Evolutionary conservation across 495 filamentous ascomycete species (phyloP).

Genomic region (Talaromyces ruber): DNA sequence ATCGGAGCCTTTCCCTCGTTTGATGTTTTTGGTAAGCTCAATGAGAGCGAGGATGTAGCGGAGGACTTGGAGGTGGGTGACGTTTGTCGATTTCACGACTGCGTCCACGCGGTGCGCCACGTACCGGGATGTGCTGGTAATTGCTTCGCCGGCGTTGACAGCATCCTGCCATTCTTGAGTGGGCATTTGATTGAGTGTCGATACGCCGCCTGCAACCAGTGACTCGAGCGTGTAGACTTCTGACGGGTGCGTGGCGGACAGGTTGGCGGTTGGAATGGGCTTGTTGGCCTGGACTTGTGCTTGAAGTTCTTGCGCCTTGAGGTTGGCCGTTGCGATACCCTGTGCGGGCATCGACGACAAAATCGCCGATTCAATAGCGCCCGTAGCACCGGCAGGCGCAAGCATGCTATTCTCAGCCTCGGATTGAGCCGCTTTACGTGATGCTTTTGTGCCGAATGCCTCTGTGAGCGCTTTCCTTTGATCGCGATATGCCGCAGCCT

Average conservation of each 20-base stretch:
- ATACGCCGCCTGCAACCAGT: slow-evolving; percentile 47
- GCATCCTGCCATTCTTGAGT: slow-evolving; percentile 70
- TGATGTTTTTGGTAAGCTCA: slow-evolving; percentile 51
- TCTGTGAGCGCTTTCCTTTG: slow-evolving; percentile 67
- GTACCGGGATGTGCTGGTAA: slow-evolving; percentile 54
- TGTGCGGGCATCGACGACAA: slow-evolving; percentile 50
- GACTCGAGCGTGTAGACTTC: slow-evolving; percentile 72
- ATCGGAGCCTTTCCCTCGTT: slow-evolving; percentile 11
- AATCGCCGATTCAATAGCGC: slow-evolving; percentile 51
- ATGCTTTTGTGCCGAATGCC: slow-evolving; percentile 90
- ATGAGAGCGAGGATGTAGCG: slow-evolving; percentile 52
- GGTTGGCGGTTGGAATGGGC: slow-evolving; percentile 70
- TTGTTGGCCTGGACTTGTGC: slow-evolving; percentile 59
- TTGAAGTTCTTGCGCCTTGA: slow-evolving; percentile 56
- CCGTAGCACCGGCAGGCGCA: slow-evolving; percentile 37
- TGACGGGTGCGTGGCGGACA: slow-evolving; percentile 58
- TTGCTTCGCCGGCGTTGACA: slow-evolving; percentile 44
- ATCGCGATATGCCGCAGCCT: slow-evolving; percentile 37
- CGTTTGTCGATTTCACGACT: slow-evolving; percentile 48
- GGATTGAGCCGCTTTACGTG: slow-evolving; percentile 73
- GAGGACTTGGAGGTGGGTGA: slow-evolving; percentile 47
- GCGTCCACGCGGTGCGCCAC: slow-evolving; percentile 53
- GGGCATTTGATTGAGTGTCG: slow-evolving; percentile 48
- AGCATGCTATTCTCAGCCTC: slow-evolving; percentile 72
- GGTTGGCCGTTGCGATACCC: slow-evolving; percentile 47